Evolutionary conservation across 257 asterid genomes (phyloP).

Genomic region (Osmanthus fragrans): DNA sequence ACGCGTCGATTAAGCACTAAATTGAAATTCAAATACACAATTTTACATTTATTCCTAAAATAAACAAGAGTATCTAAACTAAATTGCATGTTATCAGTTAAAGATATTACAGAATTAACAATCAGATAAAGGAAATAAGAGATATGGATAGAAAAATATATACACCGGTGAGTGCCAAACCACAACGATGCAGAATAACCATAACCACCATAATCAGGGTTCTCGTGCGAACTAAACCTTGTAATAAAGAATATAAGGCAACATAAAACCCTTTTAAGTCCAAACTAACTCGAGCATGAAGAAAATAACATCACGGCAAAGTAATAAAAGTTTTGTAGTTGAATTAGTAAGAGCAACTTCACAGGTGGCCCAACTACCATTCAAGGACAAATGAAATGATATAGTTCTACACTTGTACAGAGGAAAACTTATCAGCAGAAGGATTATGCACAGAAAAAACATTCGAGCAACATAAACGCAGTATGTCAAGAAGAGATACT

Average conservation of each 20-base stretch:
- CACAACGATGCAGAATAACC: not conserved
- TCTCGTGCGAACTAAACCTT: not conserved
- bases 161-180: not conserved
- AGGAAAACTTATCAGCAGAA: not conserved
- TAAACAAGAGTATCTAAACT: not conserved
- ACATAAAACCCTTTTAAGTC: not conserved
- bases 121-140: not conserved
- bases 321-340: not conserved
- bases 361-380: not conserved
- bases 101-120: not conserved
- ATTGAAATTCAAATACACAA: not conserved
- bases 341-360: not conserved
- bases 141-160: not conserved
- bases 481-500: slow-evolving; percentile 12
- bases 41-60: not conserved
- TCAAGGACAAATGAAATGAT: not conserved
- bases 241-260: not conserved
- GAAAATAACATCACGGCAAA: not conserved
- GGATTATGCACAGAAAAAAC: slow-evolving; percentile 15
- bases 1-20: not conserved
- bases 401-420: not conserved
- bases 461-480: not conserved
- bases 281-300: not conserved
- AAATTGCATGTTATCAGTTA: no score
- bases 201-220: not conserved